These are phyloP conservation scores for Diaporthe citriasiana DNA, from an alignment of 2,329 filamentous ascomycete genomes.

Conservation along the genomic window DNA sequence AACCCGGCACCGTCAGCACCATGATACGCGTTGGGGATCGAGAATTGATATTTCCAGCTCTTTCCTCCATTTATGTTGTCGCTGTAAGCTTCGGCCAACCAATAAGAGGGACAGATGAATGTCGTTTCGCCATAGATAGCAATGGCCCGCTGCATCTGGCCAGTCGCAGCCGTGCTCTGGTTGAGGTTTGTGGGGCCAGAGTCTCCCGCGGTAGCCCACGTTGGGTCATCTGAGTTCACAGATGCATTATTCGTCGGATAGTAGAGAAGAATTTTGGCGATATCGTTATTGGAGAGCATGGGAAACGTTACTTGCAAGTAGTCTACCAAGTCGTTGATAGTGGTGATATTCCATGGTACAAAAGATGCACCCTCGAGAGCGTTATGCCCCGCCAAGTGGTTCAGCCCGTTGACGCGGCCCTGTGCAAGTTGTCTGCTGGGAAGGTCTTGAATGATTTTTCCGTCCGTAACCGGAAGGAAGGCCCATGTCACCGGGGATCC, in stretches of 20 bases:
- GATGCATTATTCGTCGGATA: slow-evolving; percentile 27
- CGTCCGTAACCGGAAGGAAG: slow-evolving; percentile 26
- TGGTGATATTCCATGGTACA: not conserved
- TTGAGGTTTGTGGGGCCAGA: slow-evolving; percentile 2
- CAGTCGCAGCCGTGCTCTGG: slow-evolving; percentile 32
- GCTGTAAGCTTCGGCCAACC: slow-evolving; percentile 31
- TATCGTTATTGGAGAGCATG: slow-evolving; percentile 32
- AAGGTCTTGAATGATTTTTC: not conserved
- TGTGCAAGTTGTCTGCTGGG: slow-evolving; percentile 22
- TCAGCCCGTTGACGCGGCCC: slow-evolving; percentile 21
- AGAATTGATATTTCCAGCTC: slow-evolving; percentile 30
- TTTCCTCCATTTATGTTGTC: slow-evolving; percentile 5
- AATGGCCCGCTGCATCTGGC: slow-evolving; percentile 21
- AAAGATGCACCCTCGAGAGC: slow-evolving; percentile 26
- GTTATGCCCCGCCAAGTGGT: slow-evolving; percentile 9
- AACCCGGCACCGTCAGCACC: slow-evolving; percentile 13
- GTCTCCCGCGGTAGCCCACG: slow-evolving; percentile 18
- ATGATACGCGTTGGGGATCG: slow-evolving; percentile 28
- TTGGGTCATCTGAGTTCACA: not conserved
- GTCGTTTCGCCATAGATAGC: slow-evolving; percentile 31
- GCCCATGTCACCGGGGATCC: slow-evolving; percentile 7
- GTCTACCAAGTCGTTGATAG: not conserved
- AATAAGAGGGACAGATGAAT: slow-evolving; percentile 31
- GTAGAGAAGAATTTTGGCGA: slow-evolving; percentile 19
- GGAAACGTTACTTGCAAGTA: slow-evolving; percentile 13